Evolutionary conservation across 768 basidiomycete genomes (phyloP), one percentile per base, ranked within the genome.

Genomic region (Coprinellus micaceus): DNA sequence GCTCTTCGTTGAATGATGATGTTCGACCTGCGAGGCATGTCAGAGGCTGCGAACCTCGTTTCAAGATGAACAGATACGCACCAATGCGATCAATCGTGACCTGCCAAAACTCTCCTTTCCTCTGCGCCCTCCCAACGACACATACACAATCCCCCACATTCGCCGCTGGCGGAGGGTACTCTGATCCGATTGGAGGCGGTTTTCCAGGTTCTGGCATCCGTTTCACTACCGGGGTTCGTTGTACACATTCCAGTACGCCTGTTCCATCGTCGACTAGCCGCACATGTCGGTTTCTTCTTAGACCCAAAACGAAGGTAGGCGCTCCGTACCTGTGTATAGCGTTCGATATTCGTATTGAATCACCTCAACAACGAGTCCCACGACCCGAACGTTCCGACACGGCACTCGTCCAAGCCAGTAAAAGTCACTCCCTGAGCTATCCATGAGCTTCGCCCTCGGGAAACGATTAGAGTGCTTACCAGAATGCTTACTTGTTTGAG

Each of bases 251-350:
- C 24, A 92, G 75, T 3, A 86, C 83, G 26, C 74, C 83, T 1
- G 88, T 87, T 4, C 89, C 88, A 61, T 92, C 90, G 63, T 92
- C 90, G 57, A 91, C 88, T 91, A 47, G 17, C 29, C 21, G 22
- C 17, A n/a, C 3, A 57, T 15, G 33, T 53, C 29, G 40, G 39
- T 47, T 10, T 30, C 55, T 25, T 50, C 45, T 17, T 13, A 39
- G 36, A 25, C 9, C 29, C 21, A 39, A 57, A 21, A 37, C 30
- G 2, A 2, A 41, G 22, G 25, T 28, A 52, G 4, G 52, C 22
- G 54, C 40, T 17, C n/a, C n/a, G 40, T 7, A 43, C 19, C 40
- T 43, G 40, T 90, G 90, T 1, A 84, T 61, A 15, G 82, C 72
- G 36, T 81, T 78, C 58, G 74, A 13, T 33, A 78, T 60, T 90